Base-by-base conservation (phyloP, 441 rosid species). In the Aquilaria agallochum region DNA sequence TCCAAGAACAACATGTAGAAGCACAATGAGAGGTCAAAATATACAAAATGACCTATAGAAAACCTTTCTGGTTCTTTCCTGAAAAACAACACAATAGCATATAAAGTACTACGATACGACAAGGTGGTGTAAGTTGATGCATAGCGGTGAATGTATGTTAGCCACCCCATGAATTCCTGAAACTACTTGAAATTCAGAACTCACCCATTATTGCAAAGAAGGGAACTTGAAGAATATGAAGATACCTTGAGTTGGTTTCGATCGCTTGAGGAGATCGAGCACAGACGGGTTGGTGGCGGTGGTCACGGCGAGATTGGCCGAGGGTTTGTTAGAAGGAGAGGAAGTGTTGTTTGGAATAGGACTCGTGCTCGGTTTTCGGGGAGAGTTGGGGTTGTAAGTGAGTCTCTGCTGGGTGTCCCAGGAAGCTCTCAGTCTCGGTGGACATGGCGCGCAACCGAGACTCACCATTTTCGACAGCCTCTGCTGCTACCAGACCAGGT, bases 371-470 rank as follows among this genome's bases (percentile, higher is more conserved):
- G 72, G 75, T 34, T 76, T 82, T 34, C 76, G 65, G 15, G 90
- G 90, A 55, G 90, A 82, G 69, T 82, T 82, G 50, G 75, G 90
- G 55, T 84, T 83, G 76, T 83, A 84, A 12, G 83, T 59, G 47
- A 73, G 78, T 59, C 83, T 75, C 59, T 73, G 76, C 13, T 76
- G 83, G 51, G 78, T 79, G 76, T 83, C 94, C 76, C 76, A 81
- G 12, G 87, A 70, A 64, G 84, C 86, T 68, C 72, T 76, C 50
- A 77, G 62, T 64, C 66, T 47, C 53, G 51, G 31, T 13, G 60
- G 50, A 10, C 56, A 52, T 54, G 59, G 55, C 14, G 49, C 31
- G 51, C 44, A 30, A 57, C 63, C 64, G 55, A 63, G 46, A 53
- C 32, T 34, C 2, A 58, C 20, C 74, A 42, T 65, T 44, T 59